phyloP scores from a whole-genome alignment of 2,329 filamentous ascomycete genomes.

The Ophiostoma australiae region DNA sequence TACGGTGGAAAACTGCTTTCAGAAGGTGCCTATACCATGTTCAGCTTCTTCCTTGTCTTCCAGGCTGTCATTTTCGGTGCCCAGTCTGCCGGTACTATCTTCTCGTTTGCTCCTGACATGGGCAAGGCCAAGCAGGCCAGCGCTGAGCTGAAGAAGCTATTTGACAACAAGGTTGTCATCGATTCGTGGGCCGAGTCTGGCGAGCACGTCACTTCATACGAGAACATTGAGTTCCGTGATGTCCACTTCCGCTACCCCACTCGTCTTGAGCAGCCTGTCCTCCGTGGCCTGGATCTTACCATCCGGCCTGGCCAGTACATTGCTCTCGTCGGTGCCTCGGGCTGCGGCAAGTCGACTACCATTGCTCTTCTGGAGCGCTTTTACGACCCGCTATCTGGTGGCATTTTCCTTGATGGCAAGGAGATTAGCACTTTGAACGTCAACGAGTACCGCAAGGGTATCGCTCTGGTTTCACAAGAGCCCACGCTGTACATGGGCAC shows the following conservation, averaged over 20 bases:
- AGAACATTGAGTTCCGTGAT: constrained; percentile 80
- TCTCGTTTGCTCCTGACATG: constrained; percentile 88
- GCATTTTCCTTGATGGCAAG: constrained; percentile 74
- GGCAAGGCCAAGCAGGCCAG: constrained; percentile 86
- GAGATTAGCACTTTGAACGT: constrained; percentile 78
- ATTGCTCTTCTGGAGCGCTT: constrained; percentile 90
- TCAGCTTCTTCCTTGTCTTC: constrained; percentile 92
- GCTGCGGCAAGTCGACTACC: constrained; percentile 90
- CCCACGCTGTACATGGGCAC: constrained; percentile 92
- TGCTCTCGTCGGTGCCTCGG: constrained; percentile 87
- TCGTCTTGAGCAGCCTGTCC: constrained; percentile 82
- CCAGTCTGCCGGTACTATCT: constrained; percentile 84
- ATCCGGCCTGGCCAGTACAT: constrained; percentile 77
- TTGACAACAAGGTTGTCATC: constrained; percentile 75
- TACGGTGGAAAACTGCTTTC: constrained; percentile 77
- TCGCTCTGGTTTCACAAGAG: constrained; percentile 89
- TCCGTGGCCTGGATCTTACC: constrained; percentile 72
- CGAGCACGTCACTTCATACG: constrained; percentile 54
- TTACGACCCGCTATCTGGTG: constrained; percentile 80
- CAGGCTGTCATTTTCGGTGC: constrained; percentile 83
- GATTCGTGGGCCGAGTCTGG: constrained; percentile 75
- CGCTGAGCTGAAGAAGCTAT: constrained; percentile 71
- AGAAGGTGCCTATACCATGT: constrained; percentile 64
- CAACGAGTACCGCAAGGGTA: constrained; percentile 75
- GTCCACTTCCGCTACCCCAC: constrained; percentile 95